Percentiles rank a stretch among this genome's conserved stretches.
Evolutionary conservation across 2,329 filamentous ascomycete genomes (phyloP).

Genomic region (Acephala macrosclerotiorum): DNA sequence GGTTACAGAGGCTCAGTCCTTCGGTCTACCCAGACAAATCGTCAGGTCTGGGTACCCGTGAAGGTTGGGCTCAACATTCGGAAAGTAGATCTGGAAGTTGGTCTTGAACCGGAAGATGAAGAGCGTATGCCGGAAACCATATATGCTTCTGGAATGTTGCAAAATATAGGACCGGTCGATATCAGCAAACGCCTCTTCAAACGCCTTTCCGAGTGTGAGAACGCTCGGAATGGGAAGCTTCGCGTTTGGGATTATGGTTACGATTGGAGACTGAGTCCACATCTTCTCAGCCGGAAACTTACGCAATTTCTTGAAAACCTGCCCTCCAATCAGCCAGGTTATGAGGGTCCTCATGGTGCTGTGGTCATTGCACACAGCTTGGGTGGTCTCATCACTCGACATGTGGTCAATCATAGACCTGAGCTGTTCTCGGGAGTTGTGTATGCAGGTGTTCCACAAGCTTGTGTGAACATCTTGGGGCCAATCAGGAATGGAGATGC

Average conservation of each 20-base stretch:
- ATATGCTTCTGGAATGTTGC: slow-evolving; percentile 86
- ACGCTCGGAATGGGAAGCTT: slow-evolving; percentile 73
- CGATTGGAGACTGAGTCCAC: slow-evolving; percentile 90
- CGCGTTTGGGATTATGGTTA: slow-evolving; percentile 92
- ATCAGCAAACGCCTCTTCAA: slow-evolving; percentile 85
- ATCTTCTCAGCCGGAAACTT: slow-evolving; percentile 75
- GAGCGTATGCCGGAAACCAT: slow-evolving; percentile 84
- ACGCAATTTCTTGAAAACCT: slow-evolving; percentile 76
- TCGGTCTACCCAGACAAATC: slow-evolving; percentile 80
- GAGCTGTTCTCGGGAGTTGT: slow-evolving; percentile 87
- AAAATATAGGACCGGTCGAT: slow-evolving; percentile 90
- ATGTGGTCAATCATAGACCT: slow-evolving; percentile 85
- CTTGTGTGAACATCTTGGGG: slow-evolving; percentile 90
- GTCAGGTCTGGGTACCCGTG: slow-evolving; percentile 93
- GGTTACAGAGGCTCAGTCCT: slow-evolving; percentile 92
- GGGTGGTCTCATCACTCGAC: slow-evolving; percentile 85
- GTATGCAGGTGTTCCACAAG: slow-evolving; percentile 84
- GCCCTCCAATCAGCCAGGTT: slow-evolving; percentile 70
- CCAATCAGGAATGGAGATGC: slow-evolving; percentile 92
- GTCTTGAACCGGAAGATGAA: slow-evolving; percentile 82
- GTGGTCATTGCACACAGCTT: slow-evolving; percentile 86
- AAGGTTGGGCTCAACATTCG: slow-evolving; percentile 92
- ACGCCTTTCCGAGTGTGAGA: slow-evolving; percentile 76
- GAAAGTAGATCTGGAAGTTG: slow-evolving; percentile 90
- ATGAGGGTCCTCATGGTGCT: slow-evolving; percentile 67